These are phyloP conservation scores for Komagataea norvegica DNA, from an alignment of 1,139 yeast genomes.

Conservation along the genomic window DNA sequence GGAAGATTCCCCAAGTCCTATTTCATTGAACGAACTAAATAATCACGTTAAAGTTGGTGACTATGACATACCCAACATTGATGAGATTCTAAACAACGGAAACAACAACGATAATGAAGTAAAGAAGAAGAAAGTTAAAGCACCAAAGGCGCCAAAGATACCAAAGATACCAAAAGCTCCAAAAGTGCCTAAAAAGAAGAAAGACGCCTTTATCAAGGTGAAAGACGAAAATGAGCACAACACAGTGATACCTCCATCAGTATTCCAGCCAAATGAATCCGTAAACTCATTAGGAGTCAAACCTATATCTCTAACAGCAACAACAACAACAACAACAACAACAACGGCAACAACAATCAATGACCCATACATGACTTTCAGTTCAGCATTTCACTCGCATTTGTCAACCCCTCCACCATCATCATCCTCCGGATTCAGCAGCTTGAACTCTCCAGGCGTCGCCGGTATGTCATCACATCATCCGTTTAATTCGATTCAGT, in stretches of 20 bases:
- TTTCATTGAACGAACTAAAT: constrained; percentile 20
- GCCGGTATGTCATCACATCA: neutral
- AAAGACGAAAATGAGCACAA: neutral
- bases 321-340: neutral
- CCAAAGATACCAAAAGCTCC: neutral
- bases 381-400: no score
- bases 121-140: neutral
- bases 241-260: neutral
- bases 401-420: neutral
- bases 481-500: constrained; percentile 1
- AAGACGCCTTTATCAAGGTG: neutral
- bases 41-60: neutral
- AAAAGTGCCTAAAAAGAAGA: constrained; percentile 4
- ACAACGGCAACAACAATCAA: neutral
- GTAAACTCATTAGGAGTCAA: constrained; percentile 2
- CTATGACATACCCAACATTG: constrained; percentile 10
- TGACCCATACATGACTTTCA: no score
- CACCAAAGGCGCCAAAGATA: neutral
- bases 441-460: neutral
- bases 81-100: constrained; percentile 7
- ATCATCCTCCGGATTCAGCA: neutral
- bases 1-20: constrained; percentile 25
- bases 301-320: no score
- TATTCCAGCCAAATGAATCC: constrained; percentile 1
- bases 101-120: neutral